phyloP scores from a whole-genome alignment of 257 asterid genomes.

The Orobanche coerulescens region DNA sequence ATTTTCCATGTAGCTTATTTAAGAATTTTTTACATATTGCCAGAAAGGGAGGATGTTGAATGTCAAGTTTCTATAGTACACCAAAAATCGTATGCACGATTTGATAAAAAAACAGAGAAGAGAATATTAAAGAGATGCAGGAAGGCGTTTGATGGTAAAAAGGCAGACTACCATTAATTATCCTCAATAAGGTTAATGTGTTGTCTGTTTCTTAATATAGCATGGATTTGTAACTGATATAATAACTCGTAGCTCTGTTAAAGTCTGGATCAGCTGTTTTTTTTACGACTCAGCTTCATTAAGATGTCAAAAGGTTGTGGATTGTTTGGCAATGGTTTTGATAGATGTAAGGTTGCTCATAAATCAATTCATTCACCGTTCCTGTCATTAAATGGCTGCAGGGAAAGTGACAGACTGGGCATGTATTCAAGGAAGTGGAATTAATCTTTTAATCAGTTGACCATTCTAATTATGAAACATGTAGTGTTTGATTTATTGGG shows the following conservation, averaged over 20 bases:
- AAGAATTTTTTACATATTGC: background rate
- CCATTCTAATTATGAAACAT: slow-evolving; percentile 46
- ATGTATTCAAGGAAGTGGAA: slow-evolving; percentile 62
- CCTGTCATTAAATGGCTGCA: slow-evolving; percentile 85
- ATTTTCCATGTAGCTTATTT: background rate
- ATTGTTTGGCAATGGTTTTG: slow-evolving; percentile 33
- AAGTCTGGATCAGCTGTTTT: slow-evolving; percentile 32
- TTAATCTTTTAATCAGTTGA: slow-evolving; percentile 40
- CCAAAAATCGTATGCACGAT: background rate
- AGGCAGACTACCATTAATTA: slow-evolving; percentile 6
- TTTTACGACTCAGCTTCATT: slow-evolving; percentile 16
- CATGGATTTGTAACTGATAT: slow-evolving; percentile 3
- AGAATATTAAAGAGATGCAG: background rate
- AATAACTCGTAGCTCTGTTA: background rate
- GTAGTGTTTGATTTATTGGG: slow-evolving; percentile 38
- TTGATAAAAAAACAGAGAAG: too few species aligned
- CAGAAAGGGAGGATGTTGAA: background rate
- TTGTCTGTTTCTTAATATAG: background rate
- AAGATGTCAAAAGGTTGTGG: slow-evolving; percentile 15
- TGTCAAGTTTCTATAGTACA: background rate
- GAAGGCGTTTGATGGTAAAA: background rate
- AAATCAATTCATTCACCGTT: slow-evolving; percentile 49
- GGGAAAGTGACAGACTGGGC: slow-evolving; percentile 73
- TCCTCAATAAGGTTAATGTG: background rate
- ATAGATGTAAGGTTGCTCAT: slow-evolving; percentile 33